Evolutionary conservation across 1,284 basidiomycete genomes (phyloP), one percentile per base, ranked within the genome.

Genomic region (Mycosarcoma maydis): DNA sequence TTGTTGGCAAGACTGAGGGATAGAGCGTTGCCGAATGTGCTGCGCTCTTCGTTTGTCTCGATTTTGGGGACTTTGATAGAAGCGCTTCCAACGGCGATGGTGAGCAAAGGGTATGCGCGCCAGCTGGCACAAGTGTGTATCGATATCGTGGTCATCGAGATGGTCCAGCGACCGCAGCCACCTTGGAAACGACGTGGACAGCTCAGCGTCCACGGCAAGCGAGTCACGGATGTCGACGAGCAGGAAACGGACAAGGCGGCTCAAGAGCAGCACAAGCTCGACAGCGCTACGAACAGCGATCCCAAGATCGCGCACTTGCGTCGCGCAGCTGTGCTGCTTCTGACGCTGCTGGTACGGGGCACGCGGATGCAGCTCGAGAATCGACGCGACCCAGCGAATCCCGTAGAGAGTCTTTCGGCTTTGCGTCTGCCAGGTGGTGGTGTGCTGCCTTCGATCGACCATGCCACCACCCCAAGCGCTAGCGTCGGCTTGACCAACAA

Each of bases 11-110:
- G 50, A 24, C 40, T 80, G 40, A 51, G 78, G 16, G 67, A 80
- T 41, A 42, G 64, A 8, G 14, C 59, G 4, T 37, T 72, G 39
- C 71, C 80, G 1, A 73, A 74, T 11, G 73, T 78, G 20, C 30
- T 81, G 29, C 59, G 75, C 13, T 69, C 67, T 13, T 80, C 77
- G 16, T 73, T 77, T 16, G 32, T 81, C 14, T 73, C 77, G 7
- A 62, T 80, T 11, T 42, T 81, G 16, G 80, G 78, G 1, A 80
- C 80, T 1, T 62, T 67, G 20, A 70, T 81, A n/a, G 80, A 81
- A 46, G 68, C 77, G 4, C 60, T 52, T 0, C 77, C 80, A 3
- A 6, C 47, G 14, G 75, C 62, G 6, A 52, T 81, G 41, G 68
- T 70, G 17, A 40, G 58, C 2, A 43, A 42, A 11, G 60, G 75